Conservation (phyloP, 306 rosid species). For the Sesbania bispinosa region DNA sequence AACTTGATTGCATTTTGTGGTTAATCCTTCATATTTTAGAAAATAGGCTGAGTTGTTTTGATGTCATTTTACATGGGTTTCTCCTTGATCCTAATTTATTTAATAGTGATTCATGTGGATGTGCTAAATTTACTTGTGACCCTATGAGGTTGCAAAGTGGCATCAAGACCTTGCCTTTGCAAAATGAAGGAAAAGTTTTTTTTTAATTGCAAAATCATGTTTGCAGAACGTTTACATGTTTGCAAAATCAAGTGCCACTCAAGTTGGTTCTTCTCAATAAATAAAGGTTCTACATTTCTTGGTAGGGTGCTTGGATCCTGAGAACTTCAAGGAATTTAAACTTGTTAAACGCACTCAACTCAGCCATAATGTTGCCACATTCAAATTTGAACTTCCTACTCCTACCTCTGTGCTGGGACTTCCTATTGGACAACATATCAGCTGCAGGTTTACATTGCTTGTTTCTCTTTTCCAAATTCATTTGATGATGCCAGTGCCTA, state of each 20-base stretch:
- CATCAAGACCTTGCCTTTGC: no score
- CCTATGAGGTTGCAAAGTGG: no score
- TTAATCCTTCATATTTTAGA: not conserved
- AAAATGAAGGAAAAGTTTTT: not conserved
- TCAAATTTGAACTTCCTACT: conserved; percentile 61
- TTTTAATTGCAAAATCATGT: not conserved
- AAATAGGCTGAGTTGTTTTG: not conserved
- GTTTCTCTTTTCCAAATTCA: conserved; percentile 11
- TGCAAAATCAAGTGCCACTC: no score
- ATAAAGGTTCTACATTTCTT: not conserved
- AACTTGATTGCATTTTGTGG: not conserved
- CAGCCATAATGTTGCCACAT: conserved; percentile 87
- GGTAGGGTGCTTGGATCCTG: conserved; percentile 69
- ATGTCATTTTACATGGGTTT: not conserved
- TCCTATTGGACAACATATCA: conserved; percentile 89
- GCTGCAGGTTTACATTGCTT: conserved; percentile 60
- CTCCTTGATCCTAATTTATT: not conserved
- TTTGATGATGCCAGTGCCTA: not conserved
- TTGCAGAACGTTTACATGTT: not conserved
- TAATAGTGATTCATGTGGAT: no score
- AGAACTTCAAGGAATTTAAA: no score
- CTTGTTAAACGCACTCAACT: conserved; percentile 57
- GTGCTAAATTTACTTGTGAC: no score
- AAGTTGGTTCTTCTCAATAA: not conserved
- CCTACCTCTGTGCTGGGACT: conserved; percentile 70